phyloP scores from a whole-genome alignment of 768 basidiomycete species.

The Leccinum incarnatum region DNA sequence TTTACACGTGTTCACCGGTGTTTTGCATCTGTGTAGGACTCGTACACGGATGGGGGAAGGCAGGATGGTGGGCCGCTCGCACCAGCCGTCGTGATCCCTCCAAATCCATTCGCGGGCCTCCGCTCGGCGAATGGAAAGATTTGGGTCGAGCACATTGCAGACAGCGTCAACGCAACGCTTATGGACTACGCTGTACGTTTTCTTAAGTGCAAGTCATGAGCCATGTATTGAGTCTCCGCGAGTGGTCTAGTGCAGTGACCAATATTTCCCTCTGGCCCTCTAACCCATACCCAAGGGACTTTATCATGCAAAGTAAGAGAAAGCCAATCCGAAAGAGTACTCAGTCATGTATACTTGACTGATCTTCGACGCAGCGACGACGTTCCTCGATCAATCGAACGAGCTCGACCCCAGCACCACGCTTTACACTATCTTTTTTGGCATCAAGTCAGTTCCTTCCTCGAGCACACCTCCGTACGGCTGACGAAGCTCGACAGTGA shows the following conservation, averaged over 20 bases:
- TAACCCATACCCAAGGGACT: slow-evolving; percentile 45
- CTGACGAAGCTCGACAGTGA: slow-evolving; percentile 33
- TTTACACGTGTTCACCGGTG: not conserved
- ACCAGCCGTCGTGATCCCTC: slow-evolving; percentile 38
- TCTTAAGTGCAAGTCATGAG: not conserved
- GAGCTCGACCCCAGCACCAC: slow-evolving; percentile 45
- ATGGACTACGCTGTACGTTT: slow-evolving; percentile 50
- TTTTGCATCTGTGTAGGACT: slow-evolving; percentile 34
- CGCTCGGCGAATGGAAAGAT: slow-evolving; percentile 49
- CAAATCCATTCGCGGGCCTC: slow-evolving; percentile 44
- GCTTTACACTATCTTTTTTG: slow-evolving; percentile 52
- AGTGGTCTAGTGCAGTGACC: slow-evolving; percentile 44
- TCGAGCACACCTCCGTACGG: not conserved
- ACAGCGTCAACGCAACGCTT: slow-evolving; percentile 37
- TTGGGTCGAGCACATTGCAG: slow-evolving; percentile 50
- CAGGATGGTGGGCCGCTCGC: slow-evolving; percentile 44
- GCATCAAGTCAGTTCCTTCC: slow-evolving; percentile 45
- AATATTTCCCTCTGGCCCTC: slow-evolving; percentile 51
- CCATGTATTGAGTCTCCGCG: not conserved
- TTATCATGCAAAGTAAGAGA: slow-evolving; percentile 44
- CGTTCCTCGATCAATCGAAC: slow-evolving; percentile 45
- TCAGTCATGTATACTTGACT: not conserved
- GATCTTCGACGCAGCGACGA: slow-evolving; percentile 31
- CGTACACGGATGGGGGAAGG: slow-evolving; percentile 49
- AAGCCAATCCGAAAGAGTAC: not conserved